Base-by-base conservation (phyloP, 2,329 filamentous ascomycete genomes). In the Ophiognomonia clavigignenti-juglandacearum region DNA sequence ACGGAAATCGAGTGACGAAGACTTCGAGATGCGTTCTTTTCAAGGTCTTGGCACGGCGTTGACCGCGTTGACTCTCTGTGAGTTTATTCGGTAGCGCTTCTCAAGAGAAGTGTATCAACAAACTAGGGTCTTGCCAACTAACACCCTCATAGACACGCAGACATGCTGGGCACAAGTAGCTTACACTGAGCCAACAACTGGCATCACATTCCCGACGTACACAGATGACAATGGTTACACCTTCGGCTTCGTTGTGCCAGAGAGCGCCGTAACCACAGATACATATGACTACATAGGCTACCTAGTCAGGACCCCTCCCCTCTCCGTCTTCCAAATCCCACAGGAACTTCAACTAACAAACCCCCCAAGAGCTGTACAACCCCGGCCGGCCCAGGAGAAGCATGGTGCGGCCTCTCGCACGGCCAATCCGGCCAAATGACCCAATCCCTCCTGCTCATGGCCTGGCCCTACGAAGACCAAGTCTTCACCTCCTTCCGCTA, bases 401-500 rank as follows among this genome's bases (percentile, higher is more conserved):
- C 38, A 23, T 49, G 44, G 37, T 49, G 47, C 13, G 47, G 47
- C 2, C 14, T 49, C 11, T 49, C 47, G 2, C 47, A 49, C 14
- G 47, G 47, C 19, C 40, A 44, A 8, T 48, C 46, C 36, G 41
- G 41, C 3, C 41, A 43, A 22, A 81, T 81, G 77, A 75, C 70
- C 16, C 72, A 71, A 54, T 71, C 70, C 37, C 63, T 80, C 6
- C 67, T 81, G 47, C 63, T 81, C 22, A 59, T 77, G 54, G 70
- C 73, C 7, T 80, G 73, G 69, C 70, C 75, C 5, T 64, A 74
- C 50, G 64, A 67, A 35, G 61, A 67, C 18, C 58, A 71, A 38
- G 64, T 80, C 50, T 61, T 72, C 39, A 78, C 75, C 9, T 74
- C 73, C 2, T 74, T 80, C 60, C 69, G 73, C 31, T 79, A 72